Base-by-base conservation (phyloP, 805 yeast species). In the Nakazawaea holstii region DNA sequence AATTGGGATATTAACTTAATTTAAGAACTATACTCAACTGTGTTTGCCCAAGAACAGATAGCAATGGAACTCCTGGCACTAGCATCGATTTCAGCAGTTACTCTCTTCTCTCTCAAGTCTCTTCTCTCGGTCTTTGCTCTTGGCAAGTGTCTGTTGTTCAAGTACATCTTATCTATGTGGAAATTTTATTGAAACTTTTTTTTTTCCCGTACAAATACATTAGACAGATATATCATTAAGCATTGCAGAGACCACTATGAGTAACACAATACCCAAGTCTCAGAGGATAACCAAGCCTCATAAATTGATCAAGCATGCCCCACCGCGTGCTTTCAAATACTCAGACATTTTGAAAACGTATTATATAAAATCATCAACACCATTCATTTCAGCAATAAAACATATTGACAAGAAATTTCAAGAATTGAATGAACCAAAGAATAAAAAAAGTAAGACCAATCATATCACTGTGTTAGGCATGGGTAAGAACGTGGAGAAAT, bases 311-410 rank as follows among this genome's bases (percentile, higher is more conserved):
- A 80, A 76, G 57, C 87, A 83, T 57, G 68, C 79, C 13, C 76
- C 85, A 3, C 76, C 79, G 13, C 62, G 68, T 11, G 54, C 57
- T 20, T 66, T 75, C 59, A 60, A 71, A 43, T 65, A 69, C 54
- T 66, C 72, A 24, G 74, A 77, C 50, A 50, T 69, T 37, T 72
- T 74, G 20, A 70, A 79, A 0, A 70, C 76, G 2, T 64, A 86
- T 9, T 75, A 77, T 49, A 69, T 89, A 33, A 84, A 86, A 53
- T 63, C 83, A 1, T 61, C 64, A 1, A 84, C 95, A 3, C 94
- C 96, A 2, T 86, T 72, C 55, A 72, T 87, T 10, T 77, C 92
- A 9, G 89, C 86, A 0, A 57, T 88, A 37, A 88, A 88, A 57
- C 72, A 86, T 44, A 74, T 83, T 2, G 71, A 71, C 36, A 80